Base-by-base conservation (phyloP, 805 yeast genomes). In the Kuraishia piskuri region DNA sequence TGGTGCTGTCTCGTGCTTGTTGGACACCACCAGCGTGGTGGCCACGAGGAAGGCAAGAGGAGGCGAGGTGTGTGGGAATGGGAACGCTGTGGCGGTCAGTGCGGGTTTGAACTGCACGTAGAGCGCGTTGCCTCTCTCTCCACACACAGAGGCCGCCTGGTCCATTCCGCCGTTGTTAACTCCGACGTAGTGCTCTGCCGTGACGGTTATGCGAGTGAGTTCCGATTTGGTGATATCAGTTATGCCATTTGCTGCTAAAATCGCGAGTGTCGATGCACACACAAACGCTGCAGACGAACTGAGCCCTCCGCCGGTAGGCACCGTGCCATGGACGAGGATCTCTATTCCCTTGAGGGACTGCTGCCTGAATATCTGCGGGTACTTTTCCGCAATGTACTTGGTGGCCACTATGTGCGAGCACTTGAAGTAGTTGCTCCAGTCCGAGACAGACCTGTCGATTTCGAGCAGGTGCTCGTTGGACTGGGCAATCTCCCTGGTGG, bases 151-250 rank as follows among this genome's bases (percentile, higher is more conserved):
- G 2, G 90, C 90, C 50, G 85, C 77, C 67, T 85, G 90, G 63
- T 85, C 90, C 86, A 85, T 79, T 45, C 90, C 90, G n/a, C 90
- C 91, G 37, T 84, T 81, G 63, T 82, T 84, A 52, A 85, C 86
- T 37, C 90, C 90, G 40, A 85, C 81, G 52, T 80, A 80, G 66
- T 84, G 88, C 63, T 85, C 90, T 45, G 84, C 79, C 4, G 78
- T 80, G 46, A 81, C 83, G 5, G 90, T 82, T 51, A 84, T 79
- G 52, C 69, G 66, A 20, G 85, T 81, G 55, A 85, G 70, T 54
- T 75, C 82, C 17, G 73, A 63, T 61, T 82, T 82, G 53, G 78
- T 57, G 45, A 54, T 54, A 2, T 59, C 53, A 3, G 23, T 25
- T 22, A 74, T 66, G n/a, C 78, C 78, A 59, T 81, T 80, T 17